Evolutionary conservation across 768 basidiomycete genomes (phyloP), one percentile per base, ranked within the genome.

Genomic region (Rhizopogon rudus): DNA sequence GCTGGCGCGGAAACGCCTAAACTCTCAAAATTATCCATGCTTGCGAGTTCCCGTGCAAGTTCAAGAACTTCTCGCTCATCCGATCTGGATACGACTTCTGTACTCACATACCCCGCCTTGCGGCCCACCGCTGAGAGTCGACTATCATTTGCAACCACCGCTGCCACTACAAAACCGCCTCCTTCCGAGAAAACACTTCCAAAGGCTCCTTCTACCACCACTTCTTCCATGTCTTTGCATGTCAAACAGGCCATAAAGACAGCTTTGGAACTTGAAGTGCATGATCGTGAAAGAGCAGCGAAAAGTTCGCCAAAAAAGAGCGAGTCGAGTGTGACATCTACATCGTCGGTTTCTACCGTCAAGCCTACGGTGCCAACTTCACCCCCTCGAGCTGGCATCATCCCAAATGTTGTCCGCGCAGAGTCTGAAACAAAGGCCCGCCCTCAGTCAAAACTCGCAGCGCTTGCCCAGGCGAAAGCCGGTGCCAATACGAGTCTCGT

Each of bases 61-160:
- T 76, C 76, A 29, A 64, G 75, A 44, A 82, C 79, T 61, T 83
- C 85, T 22, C 72, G 78, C 48, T 81, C 83, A 22, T 81, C 79
- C 2, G 80, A 78, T 55, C 55, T 81, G 42, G 73, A 80, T 35
- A 72, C 81, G 0, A 82, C 81, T 3, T 84, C 87, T 25, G 75
- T 87, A n/a, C 80, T 83, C 61, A 90, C 89, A 1, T 91, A 85
- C 63, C 85, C 88, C 22, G 77, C 65, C 16, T 75, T 90, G 57
- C 83, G 88, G 16, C 89, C 88, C n/a, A 77, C 84, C 28, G 66
- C 82, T 3, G 76, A 80, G 48, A 90, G 88, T 17, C 64, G 70
- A 31, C 57, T 71, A 48, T 72, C 70, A 40, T 48, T 67, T 10
- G 63, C 60, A 53, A 67, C 71, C 2, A 66, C 57, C 31, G 56